Conservation (phyloP, 352 stramenopile species). For the Pythium pyrilobum region DNA sequence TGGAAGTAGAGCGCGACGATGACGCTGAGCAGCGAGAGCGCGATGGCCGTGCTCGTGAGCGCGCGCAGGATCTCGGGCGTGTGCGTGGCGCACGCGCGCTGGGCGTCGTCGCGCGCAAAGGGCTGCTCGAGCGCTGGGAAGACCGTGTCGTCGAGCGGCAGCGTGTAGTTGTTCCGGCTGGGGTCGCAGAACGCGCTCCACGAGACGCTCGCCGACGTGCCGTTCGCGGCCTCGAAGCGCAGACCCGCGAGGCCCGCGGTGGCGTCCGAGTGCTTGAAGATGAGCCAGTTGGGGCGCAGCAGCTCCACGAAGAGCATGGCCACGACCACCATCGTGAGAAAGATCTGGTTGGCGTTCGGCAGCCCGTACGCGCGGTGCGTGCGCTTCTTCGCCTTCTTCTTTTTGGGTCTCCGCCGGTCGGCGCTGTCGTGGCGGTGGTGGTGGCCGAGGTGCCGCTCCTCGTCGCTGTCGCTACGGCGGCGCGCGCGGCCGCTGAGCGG, state of each 20-base stretch:
- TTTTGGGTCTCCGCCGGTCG: no score
- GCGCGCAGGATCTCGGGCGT: conserved; percentile 29
- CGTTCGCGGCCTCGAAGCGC: conserved; percentile 28
- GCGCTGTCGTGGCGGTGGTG: no score
- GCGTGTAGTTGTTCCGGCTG: conserved; percentile 17
- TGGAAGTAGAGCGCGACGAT: conserved; percentile 57
- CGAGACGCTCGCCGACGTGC: conserved; percentile 32
- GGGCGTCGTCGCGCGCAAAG: background rate
- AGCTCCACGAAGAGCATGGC: conserved; percentile 59
- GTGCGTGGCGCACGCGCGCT: conserved; percentile 16
- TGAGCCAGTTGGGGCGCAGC: conserved; percentile 56
- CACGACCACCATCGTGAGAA: conserved; percentile 50
- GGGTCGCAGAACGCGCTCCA: conserved; percentile 54
- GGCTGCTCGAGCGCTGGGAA: conserved; percentile 9
- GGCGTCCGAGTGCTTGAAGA: conserved; percentile 31
- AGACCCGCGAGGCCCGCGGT: conserved; percentile 59
- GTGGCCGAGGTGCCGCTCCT: no score
- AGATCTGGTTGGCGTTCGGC: conserved; percentile 83
- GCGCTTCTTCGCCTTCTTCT: conserved; percentile 18
- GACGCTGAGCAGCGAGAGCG: conserved; percentile 37
- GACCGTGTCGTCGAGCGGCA: conserved; percentile 16
- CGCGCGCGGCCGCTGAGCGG: no score
- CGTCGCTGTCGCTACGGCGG: no score
- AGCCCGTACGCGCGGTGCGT: conserved; percentile 66
- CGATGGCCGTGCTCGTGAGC: conserved; percentile 43